A percentile compares a stretch with the other conserved stretches of the same genome.
phyloP scores from a whole-genome alignment of 768 basidiomycete genomes.

The Cantharellus cinnabarinus region DNA sequence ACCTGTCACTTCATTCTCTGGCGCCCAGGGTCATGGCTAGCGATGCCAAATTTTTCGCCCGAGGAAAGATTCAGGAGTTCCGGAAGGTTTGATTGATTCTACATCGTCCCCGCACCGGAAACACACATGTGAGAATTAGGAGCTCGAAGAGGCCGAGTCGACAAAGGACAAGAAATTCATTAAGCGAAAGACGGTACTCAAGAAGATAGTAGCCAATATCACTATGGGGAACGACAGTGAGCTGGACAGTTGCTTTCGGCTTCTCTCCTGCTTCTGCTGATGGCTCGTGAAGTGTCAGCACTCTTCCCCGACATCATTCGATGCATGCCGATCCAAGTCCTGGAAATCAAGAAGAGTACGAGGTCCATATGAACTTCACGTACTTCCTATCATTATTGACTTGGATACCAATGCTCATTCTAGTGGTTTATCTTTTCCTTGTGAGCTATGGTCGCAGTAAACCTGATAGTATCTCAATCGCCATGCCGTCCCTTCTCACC shows the following conservation, averaged over 20 bases:
- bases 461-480: constrained; percentile 81
- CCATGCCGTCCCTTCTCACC: constrained; percentile 78
- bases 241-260: constrained; percentile 18
- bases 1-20: too few relatives aligned
- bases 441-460: constrained; percentile 90
- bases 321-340: constrained; percentile 80
- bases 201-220: constrained; percentile 97
- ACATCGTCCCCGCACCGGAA: background rate
- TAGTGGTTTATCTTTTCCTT: constrained; percentile 95
- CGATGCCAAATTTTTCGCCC: constrained; percentile 80
- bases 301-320: constrained; percentile 91
- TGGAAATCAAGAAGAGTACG: constrained; percentile 97
- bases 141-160: constrained; percentile 68
- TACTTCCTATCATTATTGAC: constrained; percentile 7
- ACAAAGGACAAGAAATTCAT: constrained; percentile 91
- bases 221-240: constrained; percentile 99
- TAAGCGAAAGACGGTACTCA: constrained; percentile 83
- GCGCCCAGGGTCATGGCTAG: background rate
- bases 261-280: constrained; percentile 9
- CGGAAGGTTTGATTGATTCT: constrained; percentile 6
- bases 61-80: constrained; percentile 74
- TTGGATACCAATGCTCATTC: background rate
- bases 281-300: constrained; percentile 51
- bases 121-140: constrained; percentile 24
- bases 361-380: constrained; percentile 13